These are phyloP conservation scores for Lipomyces spencermartinsiae DNA, from an alignment of 805 yeast genomes.

Conservation along the genomic window DNA sequence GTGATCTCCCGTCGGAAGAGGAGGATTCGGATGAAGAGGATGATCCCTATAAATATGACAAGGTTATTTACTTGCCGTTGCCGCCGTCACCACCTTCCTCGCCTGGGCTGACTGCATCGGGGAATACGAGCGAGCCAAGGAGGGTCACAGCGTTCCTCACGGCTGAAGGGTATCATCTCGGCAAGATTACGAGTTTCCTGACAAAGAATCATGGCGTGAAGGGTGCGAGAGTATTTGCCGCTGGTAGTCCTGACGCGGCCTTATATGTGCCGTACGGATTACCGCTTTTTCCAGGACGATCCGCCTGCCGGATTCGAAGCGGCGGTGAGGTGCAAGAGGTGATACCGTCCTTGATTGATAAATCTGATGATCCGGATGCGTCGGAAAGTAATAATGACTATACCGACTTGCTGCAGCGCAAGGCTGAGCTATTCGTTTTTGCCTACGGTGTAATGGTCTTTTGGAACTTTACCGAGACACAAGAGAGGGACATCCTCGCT, in stretches of 20 bases:
- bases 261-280: slow-evolving; percentile 86
- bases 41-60: slow-evolving; percentile 6
- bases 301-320: slow-evolving; percentile 72
- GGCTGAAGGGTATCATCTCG: slow-evolving; percentile 78
- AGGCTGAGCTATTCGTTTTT: slow-evolving; percentile 84
- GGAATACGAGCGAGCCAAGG: slow-evolving; percentile 6
- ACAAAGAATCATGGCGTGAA: slow-evolving; percentile 76
- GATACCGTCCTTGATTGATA: slow-evolving; percentile 48
- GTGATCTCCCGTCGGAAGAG: neutral
- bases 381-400: slow-evolving; percentile 15
- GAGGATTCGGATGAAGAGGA: neutral
- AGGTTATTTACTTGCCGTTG: slow-evolving; percentile 11
- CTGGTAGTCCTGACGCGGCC: slow-evolving; percentile 68
- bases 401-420: slow-evolving; percentile 43
- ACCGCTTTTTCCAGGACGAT: slow-evolving; percentile 79
- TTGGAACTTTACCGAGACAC: slow-evolving; percentile 93
- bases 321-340: slow-evolving; percentile 11
- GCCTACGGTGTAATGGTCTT: slow-evolving; percentile 96
- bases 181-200: slow-evolving; percentile 67
- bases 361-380: slow-evolving; percentile 37
- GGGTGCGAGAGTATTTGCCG: slow-evolving; percentile 68
- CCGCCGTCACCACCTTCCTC: slow-evolving; percentile 10
- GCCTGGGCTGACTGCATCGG: neutral
- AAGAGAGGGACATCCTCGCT: slow-evolving; percentile 91
- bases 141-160: slow-evolving; percentile 92